Conservation (phyloP, 768 basidiomycete species). For the Solioccasus polychromus region DNA sequence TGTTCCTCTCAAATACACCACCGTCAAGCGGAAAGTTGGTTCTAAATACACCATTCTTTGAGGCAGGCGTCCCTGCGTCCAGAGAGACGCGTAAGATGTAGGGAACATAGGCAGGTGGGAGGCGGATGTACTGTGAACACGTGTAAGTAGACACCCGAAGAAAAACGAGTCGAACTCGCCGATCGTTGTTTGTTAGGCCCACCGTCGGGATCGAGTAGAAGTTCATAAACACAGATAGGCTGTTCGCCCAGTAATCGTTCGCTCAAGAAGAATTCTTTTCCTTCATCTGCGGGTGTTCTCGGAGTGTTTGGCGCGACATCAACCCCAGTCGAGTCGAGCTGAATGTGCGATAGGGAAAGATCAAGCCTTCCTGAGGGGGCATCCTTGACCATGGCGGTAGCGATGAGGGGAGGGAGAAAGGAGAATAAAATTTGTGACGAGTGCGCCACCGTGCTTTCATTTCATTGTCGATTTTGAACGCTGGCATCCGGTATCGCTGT, state of each 20-base stretch:
- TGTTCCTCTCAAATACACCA: constrained; percentile 74
- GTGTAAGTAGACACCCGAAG: constrained; percentile 6
- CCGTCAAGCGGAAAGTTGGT: constrained; percentile 98
- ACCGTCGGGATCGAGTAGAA: constrained; percentile 85
- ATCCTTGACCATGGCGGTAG: constrained; percentile 15
- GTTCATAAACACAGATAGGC: constrained; percentile 81
- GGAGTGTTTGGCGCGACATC: constrained; percentile 47
- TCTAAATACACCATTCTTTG: constrained; percentile 88
- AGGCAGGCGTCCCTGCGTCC: constrained; percentile 88
- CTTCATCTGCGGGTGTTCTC: constrained; percentile 92
- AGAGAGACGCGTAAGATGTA: constrained; percentile 91
- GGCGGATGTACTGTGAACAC: constrained; percentile 78
- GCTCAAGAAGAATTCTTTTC: constrained; percentile 81
- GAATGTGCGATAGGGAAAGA: constrained; percentile 17
- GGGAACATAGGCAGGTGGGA: constrained; percentile 85
- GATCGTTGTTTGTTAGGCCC: constrained; percentile 83
- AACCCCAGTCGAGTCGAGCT: neutral
- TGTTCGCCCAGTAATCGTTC: constrained; percentile 47
- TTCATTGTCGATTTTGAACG: constrained; percentile 3
- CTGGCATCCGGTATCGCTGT: constrained; percentile 1
- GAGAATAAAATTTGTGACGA: constrained; percentile 3
- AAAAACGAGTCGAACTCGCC: constrained; percentile 44
- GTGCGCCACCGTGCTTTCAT: constrained; percentile 14
- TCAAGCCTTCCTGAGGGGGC: constrained; percentile 1
- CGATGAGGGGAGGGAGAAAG: neutral